Evolutionary conservation across 2,329 filamentous ascomycete genomes (phyloP).

Genomic region (Didymosphaeria variabile): DNA sequence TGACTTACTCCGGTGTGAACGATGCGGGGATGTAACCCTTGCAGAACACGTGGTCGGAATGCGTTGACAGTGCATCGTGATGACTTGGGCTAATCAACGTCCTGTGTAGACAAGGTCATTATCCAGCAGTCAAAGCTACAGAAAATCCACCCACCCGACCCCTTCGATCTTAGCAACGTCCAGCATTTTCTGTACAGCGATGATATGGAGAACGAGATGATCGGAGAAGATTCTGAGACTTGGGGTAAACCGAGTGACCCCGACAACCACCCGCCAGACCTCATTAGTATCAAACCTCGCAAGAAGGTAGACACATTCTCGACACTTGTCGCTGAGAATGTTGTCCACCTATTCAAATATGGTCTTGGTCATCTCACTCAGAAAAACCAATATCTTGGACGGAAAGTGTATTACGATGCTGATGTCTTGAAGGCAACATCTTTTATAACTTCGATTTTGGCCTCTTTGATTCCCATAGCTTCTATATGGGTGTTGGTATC

Average conservation of each 20-base stretch:
- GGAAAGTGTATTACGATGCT: conserved; percentile 22
- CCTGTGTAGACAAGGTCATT: conserved; percentile 10
- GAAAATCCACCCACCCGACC: conserved; percentile 5
- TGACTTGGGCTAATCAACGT: background rate
- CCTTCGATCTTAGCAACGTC: conserved; percentile 19
- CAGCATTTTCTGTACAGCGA: conserved; percentile 16
- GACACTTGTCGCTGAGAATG: conserved; percentile 15
- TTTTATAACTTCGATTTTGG: conserved; percentile 30
- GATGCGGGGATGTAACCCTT: too few species aligned
- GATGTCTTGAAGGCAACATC: conserved; percentile 26
- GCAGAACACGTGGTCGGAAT: too few species aligned
- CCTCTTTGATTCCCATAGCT: conserved; percentile 31
- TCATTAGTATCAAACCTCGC: conserved; percentile 18
- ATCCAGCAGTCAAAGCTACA: conserved; percentile 16
- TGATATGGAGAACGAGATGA: background rate
- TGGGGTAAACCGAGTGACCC: conserved; percentile 13
- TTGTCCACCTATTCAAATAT: conserved; percentile 18
- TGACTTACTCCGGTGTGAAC: background rate
- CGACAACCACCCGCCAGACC: conserved; percentile 1
- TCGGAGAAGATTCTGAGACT: conserved; percentile 1
- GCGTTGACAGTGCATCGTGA: too few species aligned
- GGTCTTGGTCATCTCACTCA: conserved; percentile 6
- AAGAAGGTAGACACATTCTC: conserved; percentile 22
- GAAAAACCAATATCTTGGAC: conserved; percentile 8
- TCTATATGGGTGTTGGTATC: conserved; percentile 28